Evolutionary conservation across 2,329 filamentous ascomycete species (phyloP).

Genomic region (Calonectria multiphialidica): DNA sequence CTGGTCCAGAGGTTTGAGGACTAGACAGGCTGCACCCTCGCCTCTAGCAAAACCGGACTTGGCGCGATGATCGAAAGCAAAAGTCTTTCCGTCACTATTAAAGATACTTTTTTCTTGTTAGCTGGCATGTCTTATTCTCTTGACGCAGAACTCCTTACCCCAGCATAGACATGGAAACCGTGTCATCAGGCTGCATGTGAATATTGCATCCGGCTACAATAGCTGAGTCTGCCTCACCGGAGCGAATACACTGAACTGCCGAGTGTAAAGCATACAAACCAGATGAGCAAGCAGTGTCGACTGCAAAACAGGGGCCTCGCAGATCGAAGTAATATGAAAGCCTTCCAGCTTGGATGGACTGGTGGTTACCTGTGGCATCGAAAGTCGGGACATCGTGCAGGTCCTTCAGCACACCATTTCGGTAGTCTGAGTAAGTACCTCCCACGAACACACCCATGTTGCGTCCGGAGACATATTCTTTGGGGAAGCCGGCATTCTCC

Average conservation of each 20-base stretch:
- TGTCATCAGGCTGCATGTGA: conserved; percentile 32
- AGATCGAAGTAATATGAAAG: conserved; percentile 47
- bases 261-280: conserved; percentile 48
- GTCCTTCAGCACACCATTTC: conserved; percentile 58
- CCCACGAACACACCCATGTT: conserved; percentile 65
- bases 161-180: conserved; percentile 46
- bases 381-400: conserved; percentile 63
- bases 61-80: conserved; percentile 25
- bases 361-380: conserved; percentile 62
- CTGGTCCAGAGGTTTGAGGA: conserved; percentile 34
- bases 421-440: conserved; percentile 61
- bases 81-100: conserved; percentile 28
- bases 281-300: conserved; percentile 53
- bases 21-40: conserved; percentile 25
- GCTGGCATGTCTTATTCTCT: background rate
- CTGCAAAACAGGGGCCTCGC: conserved; percentile 50
- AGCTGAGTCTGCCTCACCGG: conserved; percentile 49
- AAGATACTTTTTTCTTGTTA: conserved; percentile 14
- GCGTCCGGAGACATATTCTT: conserved; percentile 59
- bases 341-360: conserved; percentile 64
- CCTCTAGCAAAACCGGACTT: conserved; percentile 32
- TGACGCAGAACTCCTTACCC: conserved; percentile 31
- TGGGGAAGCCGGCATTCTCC: conserved; percentile 64
- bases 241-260: conserved; percentile 45
- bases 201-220: conserved; percentile 52